A percentile compares a stretch with the other conserved stretches of the same genome.
phyloP scores from a whole-genome alignment of 768 basidiomycete genomes.

The Hortiboletus flavorubellus region DNA sequence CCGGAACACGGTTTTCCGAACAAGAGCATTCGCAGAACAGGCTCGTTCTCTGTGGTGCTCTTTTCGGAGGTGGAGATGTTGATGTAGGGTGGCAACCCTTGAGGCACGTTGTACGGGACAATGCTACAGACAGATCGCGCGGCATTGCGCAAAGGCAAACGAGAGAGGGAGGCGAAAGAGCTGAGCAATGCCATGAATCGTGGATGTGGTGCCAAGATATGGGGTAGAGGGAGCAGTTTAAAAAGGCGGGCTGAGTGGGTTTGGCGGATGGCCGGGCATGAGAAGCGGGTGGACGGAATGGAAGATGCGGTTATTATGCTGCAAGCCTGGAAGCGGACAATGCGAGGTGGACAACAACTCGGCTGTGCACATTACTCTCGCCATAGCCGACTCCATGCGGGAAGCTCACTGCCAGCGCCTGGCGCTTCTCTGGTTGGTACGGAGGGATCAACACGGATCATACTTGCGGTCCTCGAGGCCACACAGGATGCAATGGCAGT shows the following conservation, averaged over 20 bases:
- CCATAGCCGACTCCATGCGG: neutral
- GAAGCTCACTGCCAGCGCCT: neutral
- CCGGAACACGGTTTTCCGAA: slow-evolving; percentile 65
- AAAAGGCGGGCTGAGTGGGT: too few relatives aligned
- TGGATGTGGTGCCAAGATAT: neutral
- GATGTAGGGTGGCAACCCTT: slow-evolving; percentile 49
- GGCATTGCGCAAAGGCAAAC: neutral
- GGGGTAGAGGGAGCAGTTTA: neutral
- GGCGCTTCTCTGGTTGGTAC: too few relatives aligned
- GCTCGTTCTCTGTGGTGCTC: slow-evolving; percentile 25
- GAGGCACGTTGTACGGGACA: slow-evolving; percentile 23
- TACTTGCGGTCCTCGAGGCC: too few relatives aligned
- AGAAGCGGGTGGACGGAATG: neutral
- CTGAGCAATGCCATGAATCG: slow-evolving; percentile 4
- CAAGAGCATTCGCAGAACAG: slow-evolving; percentile 45
- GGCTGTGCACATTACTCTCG: slow-evolving; percentile 6
- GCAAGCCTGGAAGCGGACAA: slow-evolving; percentile 27
- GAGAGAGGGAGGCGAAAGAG: neutral
- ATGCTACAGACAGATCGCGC: slow-evolving; percentile 20
- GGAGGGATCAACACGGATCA: neutral
- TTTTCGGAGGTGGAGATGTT: slow-evolving; percentile 28
- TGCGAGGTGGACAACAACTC: neutral
- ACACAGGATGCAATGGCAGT: too few relatives aligned
- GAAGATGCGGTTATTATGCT: slow-evolving; percentile 8
- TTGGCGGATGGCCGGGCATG: neutral